These are phyloP conservation scores for Rhodotorula sp. DNA, from an alignment of 1,284 basidiomycete species.

Conservation along the genomic window DNA sequence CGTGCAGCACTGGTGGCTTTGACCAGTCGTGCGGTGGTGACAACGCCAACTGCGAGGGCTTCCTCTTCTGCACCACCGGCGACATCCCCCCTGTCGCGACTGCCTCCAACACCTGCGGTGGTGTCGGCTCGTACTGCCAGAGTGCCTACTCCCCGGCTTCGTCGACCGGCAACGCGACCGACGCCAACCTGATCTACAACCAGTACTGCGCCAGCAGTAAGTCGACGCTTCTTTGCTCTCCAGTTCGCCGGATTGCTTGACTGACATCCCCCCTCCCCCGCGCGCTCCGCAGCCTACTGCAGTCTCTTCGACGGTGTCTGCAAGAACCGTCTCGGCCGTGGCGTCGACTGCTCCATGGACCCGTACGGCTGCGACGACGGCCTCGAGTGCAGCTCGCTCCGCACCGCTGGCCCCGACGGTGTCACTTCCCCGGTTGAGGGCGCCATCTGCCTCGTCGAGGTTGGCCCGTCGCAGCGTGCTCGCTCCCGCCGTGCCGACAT, in stretches of 20 bases:
- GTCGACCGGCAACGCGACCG: neutral
- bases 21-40: slow-evolving; percentile 7
- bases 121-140: neutral
- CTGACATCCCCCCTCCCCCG: neutral
- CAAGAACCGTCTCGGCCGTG: slow-evolving; percentile 3
- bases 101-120: slow-evolving; percentile 17
- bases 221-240: too few relatives aligned
- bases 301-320: neutral
- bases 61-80: slow-evolving; percentile 20
- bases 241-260: accelerated
- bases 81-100: neutral
- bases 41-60: slow-evolving; percentile 24
- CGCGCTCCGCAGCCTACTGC: slow-evolving; percentile 16
- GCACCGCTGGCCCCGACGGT: neutral
- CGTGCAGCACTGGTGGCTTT: slow-evolving; percentile 27
- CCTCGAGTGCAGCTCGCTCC: neutral
- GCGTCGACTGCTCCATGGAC: slow-evolving; percentile 18
- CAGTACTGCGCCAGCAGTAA: slow-evolving; percentile 6
- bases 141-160: neutral
- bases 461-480: neutral
- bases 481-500: slow-evolving; percentile 14
- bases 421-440: neutral
- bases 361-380: slow-evolving; percentile 3
- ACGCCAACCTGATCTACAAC: slow-evolving; percentile 21
- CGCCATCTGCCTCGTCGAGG: neutral